Percentiles rank a stretch among this genome's conserved stretches.
Conservation (phyloP, 1,139 yeast genomes). For the Scheffersomyces stambukii region DNA sequence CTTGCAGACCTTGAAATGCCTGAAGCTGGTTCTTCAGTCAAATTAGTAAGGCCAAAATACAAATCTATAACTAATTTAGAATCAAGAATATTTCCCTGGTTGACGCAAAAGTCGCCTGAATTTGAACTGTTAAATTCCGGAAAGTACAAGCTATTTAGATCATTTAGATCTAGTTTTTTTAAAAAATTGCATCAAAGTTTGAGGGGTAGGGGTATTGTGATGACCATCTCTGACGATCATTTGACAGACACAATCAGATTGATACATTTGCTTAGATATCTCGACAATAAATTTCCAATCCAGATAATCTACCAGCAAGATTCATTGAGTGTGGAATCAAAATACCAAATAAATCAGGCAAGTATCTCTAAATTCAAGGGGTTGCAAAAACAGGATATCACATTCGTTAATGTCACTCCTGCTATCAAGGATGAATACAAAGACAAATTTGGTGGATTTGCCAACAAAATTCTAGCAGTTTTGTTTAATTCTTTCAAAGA, state of each 20-base stretch:
- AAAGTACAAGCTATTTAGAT: conserved; percentile 3
- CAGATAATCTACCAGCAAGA: conserved; percentile 25
- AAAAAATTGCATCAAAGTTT: conserved; percentile 16
- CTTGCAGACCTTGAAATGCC: neutral
- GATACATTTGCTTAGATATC: conserved; percentile 23
- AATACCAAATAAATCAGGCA: conserved; percentile 18
- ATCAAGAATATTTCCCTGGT: conserved; percentile 22
- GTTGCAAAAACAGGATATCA: conserved; percentile 34
- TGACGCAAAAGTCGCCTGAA: conserved; percentile 20
- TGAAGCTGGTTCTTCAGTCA: too few relatives aligned
- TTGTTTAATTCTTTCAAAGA: conserved; percentile 49
- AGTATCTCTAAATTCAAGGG: conserved; percentile 15
- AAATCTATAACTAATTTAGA: conserved; percentile 8
- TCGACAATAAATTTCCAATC: conserved; percentile 29
- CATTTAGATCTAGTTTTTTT: conserved; percentile 14
- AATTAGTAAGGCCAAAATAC: neutral
- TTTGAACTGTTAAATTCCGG: conserved; percentile 10
- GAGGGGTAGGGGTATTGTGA: conserved; percentile 33
- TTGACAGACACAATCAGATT: conserved; percentile 22
- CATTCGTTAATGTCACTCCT: conserved; percentile 36
- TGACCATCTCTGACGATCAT: conserved; percentile 29
- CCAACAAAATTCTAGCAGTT: conserved; percentile 47
- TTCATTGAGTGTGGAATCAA: conserved; percentile 19
- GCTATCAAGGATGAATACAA: conserved; percentile 23
- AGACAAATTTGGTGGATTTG: conserved; percentile 32